phyloP scores from a whole-genome alignment of 768 basidiomycete genomes.

The Boletus edulis region DNA sequence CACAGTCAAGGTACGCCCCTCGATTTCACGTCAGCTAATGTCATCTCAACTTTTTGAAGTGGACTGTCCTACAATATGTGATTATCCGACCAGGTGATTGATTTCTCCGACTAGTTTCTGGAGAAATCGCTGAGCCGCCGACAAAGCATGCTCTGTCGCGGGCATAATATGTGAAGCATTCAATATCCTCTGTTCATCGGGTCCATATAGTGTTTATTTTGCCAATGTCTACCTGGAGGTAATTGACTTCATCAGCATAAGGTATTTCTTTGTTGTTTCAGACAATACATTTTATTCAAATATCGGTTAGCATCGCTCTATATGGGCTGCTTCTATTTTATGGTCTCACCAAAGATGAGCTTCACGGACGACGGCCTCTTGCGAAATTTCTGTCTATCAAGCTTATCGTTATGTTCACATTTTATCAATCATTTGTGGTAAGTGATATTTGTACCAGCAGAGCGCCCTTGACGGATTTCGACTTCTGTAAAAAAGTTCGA shows the following conservation, averaged over 20 bases:
- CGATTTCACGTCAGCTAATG: background rate
- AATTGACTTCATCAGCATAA: conserved; percentile 81
- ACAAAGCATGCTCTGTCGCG: conserved; percentile 48
- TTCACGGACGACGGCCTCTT: conserved; percentile 71
- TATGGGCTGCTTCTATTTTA: conserved; percentile 88
- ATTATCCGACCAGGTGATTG: conserved; percentile 57
- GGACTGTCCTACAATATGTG: conserved; percentile 88
- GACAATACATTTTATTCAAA: background rate
- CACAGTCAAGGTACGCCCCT: conserved; percentile 62
- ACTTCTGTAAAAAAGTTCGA: conserved; percentile 47
- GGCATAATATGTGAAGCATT: conserved; percentile 76
- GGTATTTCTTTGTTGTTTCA: conserved; percentile 37
- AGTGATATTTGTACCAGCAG: conserved; percentile 20
- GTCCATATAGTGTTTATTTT: conserved; percentile 54
- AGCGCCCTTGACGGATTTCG: background rate
- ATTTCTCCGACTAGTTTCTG: background rate
- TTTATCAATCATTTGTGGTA: conserved; percentile 80
- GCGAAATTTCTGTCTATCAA: conserved; percentile 89
- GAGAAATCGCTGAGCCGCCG: conserved; percentile 3
- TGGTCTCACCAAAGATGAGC: conserved; percentile 74
- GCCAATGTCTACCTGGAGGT: conserved; percentile 70
- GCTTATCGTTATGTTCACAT: conserved; percentile 83
- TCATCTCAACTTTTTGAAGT: conserved; percentile 40
- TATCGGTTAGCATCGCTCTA: conserved; percentile 60
- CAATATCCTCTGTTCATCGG: conserved; percentile 66